Evolutionary conservation across 2,329 filamentous ascomycete genomes (phyloP).

Genomic region (Colletotrichum lindemuthianum): DNA sequence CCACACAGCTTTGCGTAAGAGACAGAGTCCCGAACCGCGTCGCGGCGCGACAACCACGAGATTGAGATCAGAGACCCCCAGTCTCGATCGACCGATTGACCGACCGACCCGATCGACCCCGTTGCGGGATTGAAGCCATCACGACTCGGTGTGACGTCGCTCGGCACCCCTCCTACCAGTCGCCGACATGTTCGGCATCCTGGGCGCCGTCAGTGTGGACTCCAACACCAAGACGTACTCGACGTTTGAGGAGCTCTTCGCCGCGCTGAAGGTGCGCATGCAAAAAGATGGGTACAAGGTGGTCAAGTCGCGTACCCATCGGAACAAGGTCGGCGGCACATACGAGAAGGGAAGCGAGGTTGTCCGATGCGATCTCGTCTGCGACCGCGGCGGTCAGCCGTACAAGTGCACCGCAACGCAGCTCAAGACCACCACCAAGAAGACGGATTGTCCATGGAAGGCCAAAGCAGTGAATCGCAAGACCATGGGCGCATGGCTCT

Average conservation of each 20-base stretch:
- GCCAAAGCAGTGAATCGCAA: conserved; percentile 57
- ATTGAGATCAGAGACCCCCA: conserved; percentile 12
- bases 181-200: conserved; percentile 53
- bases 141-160: conserved; percentile 12
- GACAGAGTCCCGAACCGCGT: conserved; percentile 27
- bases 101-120: conserved; percentile 3
- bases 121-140: conserved; percentile 22
- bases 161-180: not conserved
- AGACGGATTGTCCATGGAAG: conserved; percentile 58
- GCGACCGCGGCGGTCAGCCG: conserved; percentile 54
- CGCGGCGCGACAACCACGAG: conserved; percentile 39
- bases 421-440: conserved; percentile 57
- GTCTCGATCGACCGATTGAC: conserved; percentile 28
- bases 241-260: conserved; percentile 55
- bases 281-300: conserved; percentile 58
- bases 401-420: conserved; percentile 56
- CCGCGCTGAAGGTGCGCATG: conserved; percentile 52
- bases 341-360: conserved; percentile 55
- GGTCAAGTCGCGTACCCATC: conserved; percentile 56
- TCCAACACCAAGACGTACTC: conserved; percentile 46
- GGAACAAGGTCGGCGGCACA: conserved; percentile 51
- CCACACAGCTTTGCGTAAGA: conserved; percentile 36
- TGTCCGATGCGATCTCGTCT: conserved; percentile 56
- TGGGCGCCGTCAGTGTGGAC: conserved; percentile 49
- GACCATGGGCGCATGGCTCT: conserved; percentile 54